These are phyloP conservation scores for Funneliformis caledonium DNA, from an alignment of 371 early-diverging fungal genomes.

Conservation along the genomic window DNA sequence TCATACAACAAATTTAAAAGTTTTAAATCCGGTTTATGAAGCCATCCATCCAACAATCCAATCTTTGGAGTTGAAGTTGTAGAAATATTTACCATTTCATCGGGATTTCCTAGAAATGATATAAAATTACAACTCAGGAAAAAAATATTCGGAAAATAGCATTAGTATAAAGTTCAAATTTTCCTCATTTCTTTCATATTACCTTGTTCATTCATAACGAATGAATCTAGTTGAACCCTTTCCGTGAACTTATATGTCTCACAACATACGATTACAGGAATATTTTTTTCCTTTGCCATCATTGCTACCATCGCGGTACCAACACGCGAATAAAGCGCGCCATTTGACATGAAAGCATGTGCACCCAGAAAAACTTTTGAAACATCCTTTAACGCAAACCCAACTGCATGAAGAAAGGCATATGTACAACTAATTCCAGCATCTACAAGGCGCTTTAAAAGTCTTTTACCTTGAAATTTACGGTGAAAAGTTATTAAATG, in stretches of 20 bases:
- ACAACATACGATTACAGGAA: conserved; percentile 95
- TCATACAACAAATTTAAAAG: conserved; percentile 91
- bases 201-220: conserved; percentile 95
- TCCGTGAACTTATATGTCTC: conserved; percentile 97
- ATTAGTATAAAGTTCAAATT: not conserved
- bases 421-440: conserved; percentile 83
- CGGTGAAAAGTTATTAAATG: not conserved
- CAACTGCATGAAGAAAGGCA: conserved; percentile 64
- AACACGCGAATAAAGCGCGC: conserved; percentile 88
- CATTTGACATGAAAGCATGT: conserved; percentile 90
- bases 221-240: conserved; percentile 90
- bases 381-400: conserved; percentile 82
- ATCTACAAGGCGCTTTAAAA: conserved; percentile 63
- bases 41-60: conserved; percentile 66
- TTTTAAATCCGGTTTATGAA: conserved; percentile 70
- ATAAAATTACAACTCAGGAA: not conserved
- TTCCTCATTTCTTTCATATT: conserved; percentile 15
- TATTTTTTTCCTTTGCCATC: conserved; percentile 84
- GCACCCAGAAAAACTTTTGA: conserved; percentile 96
- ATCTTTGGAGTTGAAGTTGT: conserved; percentile 39
- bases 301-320: conserved; percentile 94
- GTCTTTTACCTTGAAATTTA: conserved; percentile 61
- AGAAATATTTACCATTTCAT: conserved; percentile 73
- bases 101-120: conserved; percentile 66
- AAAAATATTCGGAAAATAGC: not conserved